Evolutionary conservation across 148 eudicot species (phyloP), one percentile per base, ranked within the genome.

Genomic region (Silene conica): DNA sequence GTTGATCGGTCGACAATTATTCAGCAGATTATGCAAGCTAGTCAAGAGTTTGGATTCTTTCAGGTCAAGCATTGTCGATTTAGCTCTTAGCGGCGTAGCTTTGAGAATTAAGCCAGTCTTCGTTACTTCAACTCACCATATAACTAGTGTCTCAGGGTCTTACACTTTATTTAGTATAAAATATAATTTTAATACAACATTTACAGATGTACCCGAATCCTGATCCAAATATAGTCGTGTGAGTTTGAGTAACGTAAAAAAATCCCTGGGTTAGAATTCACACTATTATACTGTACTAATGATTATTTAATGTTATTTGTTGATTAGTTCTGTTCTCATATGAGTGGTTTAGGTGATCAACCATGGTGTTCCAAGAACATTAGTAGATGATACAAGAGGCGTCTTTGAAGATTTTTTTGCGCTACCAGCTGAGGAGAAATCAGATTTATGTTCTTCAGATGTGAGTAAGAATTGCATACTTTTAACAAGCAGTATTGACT

Each of bases 371-470:
- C 57, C 81, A 1, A 72, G 12, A 55, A 14, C 20, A 59, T 50
- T 82, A 16, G 25, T 80, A 34, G 79, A 54, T 14, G 90, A 87
- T 0, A 67, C 89, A 19, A 50, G 81, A 58, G 58, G 34, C 8
- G 80, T 80, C 6, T 77, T 76, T 73, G 74, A 85, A 70, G 90
- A 88, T 21, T 85, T 86, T 69, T 88, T 87, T 43, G 76, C 67
- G 31, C 70, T 78, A 71, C 89, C 83, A 67, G 58, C 41, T 9
- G 77, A 80, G 74, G 92, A 85, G 22, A 84, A 79, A 74, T 50
- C 77, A 45, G 67, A 48, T 8, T 56, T 74, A 1, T 84, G 60
- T 69, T 79, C 84, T n/a, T 73, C 65, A 8, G 80, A 73, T 0
- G 20, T 71, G 8, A 75, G 67, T 38, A 52, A 60, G 67, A 79